These are phyloP conservation scores for Scenedesmus sp. DNA, from an alignment of 163 green algal species.

Conservation along the genomic window DNA sequence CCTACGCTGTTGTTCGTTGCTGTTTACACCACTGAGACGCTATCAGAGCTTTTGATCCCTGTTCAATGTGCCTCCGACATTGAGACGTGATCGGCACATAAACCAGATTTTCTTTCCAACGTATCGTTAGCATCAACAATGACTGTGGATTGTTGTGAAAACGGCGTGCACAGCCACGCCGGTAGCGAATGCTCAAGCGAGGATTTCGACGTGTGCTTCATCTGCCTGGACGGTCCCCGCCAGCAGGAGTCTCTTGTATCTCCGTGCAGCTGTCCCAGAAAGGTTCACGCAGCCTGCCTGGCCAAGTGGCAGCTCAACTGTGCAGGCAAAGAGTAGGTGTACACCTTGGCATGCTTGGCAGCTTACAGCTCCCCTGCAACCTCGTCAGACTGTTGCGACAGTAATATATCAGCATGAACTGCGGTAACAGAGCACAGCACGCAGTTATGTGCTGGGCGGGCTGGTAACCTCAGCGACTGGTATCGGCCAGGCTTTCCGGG, in stretches of 20 bases:
- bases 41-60: background rate
- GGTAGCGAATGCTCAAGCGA: constrained; percentile 33
- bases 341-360: background rate
- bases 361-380: background rate
- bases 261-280: constrained; percentile 84
- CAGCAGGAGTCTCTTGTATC: constrained; percentile 62
- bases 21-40: background rate
- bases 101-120: background rate
- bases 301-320: constrained; percentile 76
- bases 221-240: constrained; percentile 81
- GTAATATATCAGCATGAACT: background rate
- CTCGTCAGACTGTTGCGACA: background rate
- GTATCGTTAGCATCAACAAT: background rate
- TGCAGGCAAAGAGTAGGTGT: constrained; percentile 65
- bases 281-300: constrained; percentile 70
- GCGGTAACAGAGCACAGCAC: background rate
- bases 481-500: background rate
- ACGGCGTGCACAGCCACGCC: background rate
- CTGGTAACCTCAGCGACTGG: background rate
- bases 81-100: constrained; percentile 1
- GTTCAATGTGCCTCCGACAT: background rate
- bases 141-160: background rate
- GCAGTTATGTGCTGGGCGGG: background rate
- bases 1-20: background rate
- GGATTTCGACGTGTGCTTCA: constrained; percentile 83